phyloP scores from a whole-genome alignment of 1,284 basidiomycete genomes.

The Thelephora terrestris region DNA sequence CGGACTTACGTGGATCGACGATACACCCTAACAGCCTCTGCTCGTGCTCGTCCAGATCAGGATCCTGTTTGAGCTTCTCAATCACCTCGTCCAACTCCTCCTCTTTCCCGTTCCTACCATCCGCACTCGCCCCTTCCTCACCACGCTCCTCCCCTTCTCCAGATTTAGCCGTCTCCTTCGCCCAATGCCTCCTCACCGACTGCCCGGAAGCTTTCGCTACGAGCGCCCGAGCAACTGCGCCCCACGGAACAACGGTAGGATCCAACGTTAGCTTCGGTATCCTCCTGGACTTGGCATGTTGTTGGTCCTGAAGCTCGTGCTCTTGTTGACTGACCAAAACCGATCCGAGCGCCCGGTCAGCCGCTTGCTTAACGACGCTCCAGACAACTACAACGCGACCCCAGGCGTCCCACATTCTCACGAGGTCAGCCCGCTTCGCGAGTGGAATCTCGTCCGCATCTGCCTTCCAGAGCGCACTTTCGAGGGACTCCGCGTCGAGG shows the following conservation, averaged over 20 bases:
- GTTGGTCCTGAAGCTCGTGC: background rate
- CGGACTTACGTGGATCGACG: constrained; percentile 59
- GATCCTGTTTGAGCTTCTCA: constrained; percentile 63
- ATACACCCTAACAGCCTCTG: constrained; percentile 73
- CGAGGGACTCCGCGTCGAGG: constrained; percentile 18
- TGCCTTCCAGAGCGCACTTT: constrained; percentile 6
- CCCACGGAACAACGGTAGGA: constrained; percentile 53
- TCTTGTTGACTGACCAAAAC: constrained; percentile 10
- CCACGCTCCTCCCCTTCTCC: constrained; percentile 24
- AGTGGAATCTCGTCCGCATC: constrained; percentile 13
- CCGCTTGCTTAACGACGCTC: constrained; percentile 57
- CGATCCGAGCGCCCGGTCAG: constrained; percentile 58
- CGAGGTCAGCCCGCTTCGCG: constrained; percentile 15
- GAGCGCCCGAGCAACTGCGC: constrained; percentile 55
- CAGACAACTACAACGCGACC: constrained; percentile 56
- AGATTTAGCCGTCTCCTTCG: constrained; percentile 26
- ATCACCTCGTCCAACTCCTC: constrained; percentile 57
- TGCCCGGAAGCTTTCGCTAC: constrained; percentile 37
- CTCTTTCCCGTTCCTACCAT: constrained; percentile 53
- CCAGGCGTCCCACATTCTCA: constrained; percentile 65
- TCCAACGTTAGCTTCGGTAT: constrained; percentile 32
- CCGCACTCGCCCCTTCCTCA: constrained; percentile 66
- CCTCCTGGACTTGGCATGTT: background rate
- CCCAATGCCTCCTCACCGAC: constrained; percentile 27
- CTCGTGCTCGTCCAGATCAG: constrained; percentile 68